Percentiles rank a stretch among this genome's conserved stretches.
These are phyloP conservation scores for Blastocystis sp. DNA, from an alignment of 352 stramenopile genomes.

Conservation along the genomic window DNA sequence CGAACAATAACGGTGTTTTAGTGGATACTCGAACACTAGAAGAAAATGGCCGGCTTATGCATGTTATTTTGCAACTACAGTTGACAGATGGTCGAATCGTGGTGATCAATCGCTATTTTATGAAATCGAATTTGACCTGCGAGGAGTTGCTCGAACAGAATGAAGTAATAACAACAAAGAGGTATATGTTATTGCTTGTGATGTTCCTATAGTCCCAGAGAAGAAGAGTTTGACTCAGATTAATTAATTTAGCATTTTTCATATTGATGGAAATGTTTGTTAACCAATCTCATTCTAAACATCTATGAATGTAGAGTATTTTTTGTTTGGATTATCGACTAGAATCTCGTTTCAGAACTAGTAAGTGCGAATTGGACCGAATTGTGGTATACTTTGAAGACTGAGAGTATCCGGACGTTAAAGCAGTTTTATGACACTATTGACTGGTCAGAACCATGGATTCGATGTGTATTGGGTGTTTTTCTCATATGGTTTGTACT, in stretches of 20 bases:
- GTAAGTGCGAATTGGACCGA: conserved; percentile 37
- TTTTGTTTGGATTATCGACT: neutral
- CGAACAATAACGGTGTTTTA: conserved; percentile 39
- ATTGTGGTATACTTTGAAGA: neutral
- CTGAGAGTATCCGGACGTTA: neutral
- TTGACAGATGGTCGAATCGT: conserved; percentile 15
- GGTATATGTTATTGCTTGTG: neutral
- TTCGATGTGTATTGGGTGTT: neutral
- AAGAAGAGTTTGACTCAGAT: conserved; percentile 64
- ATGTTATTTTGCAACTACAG: conserved; percentile 16
- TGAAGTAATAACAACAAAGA: conserved; percentile 25
- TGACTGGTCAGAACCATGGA: conserved; percentile 50
- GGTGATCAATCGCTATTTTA: conserved; percentile 52
- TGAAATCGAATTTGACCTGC: conserved; percentile 55
- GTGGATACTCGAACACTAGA: conserved; percentile 39
- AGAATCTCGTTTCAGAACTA: neutral
- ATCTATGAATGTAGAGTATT: conserved; percentile 3
- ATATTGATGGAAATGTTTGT: neutral
- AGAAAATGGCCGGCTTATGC: conserved; percentile 34
- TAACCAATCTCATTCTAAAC: too few relatives aligned
- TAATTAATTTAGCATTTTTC: conserved; percentile 1
- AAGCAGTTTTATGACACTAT: neutral
- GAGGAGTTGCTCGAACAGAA: conserved; percentile 57
- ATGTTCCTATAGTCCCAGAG: conserved; percentile 10
- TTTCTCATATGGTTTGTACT: conserved; percentile 4